Base-by-base conservation (phyloP, 768 basidiomycete species). In the Lentinus brumalis region DNA sequence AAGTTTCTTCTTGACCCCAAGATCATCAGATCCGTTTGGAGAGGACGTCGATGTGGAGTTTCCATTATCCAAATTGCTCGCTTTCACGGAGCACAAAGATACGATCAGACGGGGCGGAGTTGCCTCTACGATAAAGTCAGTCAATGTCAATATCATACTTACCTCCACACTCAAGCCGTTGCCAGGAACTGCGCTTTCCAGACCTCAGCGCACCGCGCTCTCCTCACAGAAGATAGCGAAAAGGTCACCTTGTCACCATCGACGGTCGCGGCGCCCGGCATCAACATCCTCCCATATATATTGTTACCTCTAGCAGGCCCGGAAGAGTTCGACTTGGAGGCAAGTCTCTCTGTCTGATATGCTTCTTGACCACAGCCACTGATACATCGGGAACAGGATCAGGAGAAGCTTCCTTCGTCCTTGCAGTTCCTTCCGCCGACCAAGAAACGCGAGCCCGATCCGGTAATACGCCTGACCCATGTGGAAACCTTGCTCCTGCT, bases 281-380 rank as follows among this genome's bases (percentile, higher is more conserved):
- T 98, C 39, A 89, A 94, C 73, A 84, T 89, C 2, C 80, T 98
- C 10, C 89, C 93, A 0, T 91, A 87, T 69, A 79, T 99, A 11
- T 81, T 99, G 3, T 83, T 96, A 0, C 96, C 97, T 0, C 79
- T 99, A 2, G 94, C 96, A 44, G 96, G 96, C 6, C 90, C 94
- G 1, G 97, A 98, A 74, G 97, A 98, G 74, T 88, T 92, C 61
- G 95, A 97, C 58, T 79, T 96, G 1, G 96, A 98, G 62, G 93
- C 92, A 66, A 55, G 79, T 35, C 14, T 4, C 11, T 39, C 46
- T 15, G 8, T 32, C 14, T 15, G 14, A 41, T 32, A 3, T 10
- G 18, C 21, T 41, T 32, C 26, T 18, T 6, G 2, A 15, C 30
- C 5, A 9, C n/a, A 11, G 32, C 4, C 4, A 32, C 29, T 15